Evolutionary conservation across 2,329 filamentous ascomycete genomes (phyloP).

Genomic region (Trichoderma endophyticum): DNA sequence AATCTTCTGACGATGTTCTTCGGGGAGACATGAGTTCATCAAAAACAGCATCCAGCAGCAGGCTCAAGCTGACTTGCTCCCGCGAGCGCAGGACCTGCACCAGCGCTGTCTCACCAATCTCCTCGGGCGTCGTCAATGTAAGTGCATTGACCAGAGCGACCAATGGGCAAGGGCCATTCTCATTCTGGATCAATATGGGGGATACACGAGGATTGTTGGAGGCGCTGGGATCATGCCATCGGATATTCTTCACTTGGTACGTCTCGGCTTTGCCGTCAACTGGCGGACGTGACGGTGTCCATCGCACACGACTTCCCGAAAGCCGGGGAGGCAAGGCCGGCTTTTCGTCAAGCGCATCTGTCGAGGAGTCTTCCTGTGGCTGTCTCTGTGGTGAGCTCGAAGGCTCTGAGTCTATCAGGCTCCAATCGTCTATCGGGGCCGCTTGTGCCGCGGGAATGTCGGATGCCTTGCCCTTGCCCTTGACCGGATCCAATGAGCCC

Average conservation of each 20-base stretch:
- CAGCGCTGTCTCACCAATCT: conserved; percentile 62
- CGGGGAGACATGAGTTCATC: conserved; percentile 85
- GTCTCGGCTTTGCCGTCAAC: conserved; percentile 63
- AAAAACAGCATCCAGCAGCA: conserved; percentile 85
- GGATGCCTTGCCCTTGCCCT: conserved; percentile 32
- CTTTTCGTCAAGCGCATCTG: conserved; percentile 23
- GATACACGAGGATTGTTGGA: conserved; percentile 67
- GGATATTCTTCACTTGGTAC: conserved; percentile 89
- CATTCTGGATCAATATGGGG: conserved; percentile 87
- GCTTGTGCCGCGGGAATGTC: conserved; percentile 21
- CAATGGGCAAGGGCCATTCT: conserved; percentile 90
- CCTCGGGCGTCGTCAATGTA: conserved; percentile 72
- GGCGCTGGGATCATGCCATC: conserved; percentile 68
- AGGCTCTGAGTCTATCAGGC: conserved; percentile 46
- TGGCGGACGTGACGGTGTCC: conserved; percentile 41
- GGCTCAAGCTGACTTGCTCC: conserved; percentile 82
- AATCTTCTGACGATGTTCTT: conserved; percentile 57
- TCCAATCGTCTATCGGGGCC: conserved; percentile 46
- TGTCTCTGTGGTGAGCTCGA: conserved; percentile 20
- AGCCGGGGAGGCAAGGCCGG: conserved; percentile 41
- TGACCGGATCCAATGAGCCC: conserved; percentile 40
- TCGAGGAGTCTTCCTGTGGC: conserved; percentile 11
- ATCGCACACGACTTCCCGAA: conserved; percentile 30
- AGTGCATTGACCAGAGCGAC: conserved; percentile 92
- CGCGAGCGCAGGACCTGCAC: conserved; percentile 73